A percentile compares a stretch with the other conserved stretches of the same genome.
Evolutionary conservation across 2,329 filamentous ascomycete genomes (phyloP).

Genomic region (Ophiostoma quercus): DNA sequence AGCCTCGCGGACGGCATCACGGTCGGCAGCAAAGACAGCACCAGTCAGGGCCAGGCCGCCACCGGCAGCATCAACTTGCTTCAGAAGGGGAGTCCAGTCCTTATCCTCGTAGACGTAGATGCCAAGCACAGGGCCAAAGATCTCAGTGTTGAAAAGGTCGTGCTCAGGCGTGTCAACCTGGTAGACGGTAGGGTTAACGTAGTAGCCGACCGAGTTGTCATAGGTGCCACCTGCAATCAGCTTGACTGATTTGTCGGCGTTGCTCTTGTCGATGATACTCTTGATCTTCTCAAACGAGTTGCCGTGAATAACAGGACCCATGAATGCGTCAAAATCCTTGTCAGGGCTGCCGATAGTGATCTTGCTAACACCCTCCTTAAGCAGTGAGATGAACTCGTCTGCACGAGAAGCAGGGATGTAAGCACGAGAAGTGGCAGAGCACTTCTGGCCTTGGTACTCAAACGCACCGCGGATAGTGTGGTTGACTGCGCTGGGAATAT

Average conservation of each 20-base stretch:
- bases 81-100: conserved; percentile 63
- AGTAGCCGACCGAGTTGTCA: conserved; percentile 41
- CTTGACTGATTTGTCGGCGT: conserved; percentile 40
- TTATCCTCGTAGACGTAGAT: conserved; percentile 45
- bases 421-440: conserved; percentile 46
- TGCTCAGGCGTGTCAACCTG: conserved; percentile 39
- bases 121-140: conserved; percentile 46
- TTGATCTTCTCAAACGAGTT: conserved; percentile 43
- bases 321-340: conserved; percentile 36
- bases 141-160: conserved; percentile 42
- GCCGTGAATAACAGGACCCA: conserved; percentile 47
- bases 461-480: conserved; percentile 47
- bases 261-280: conserved; percentile 42
- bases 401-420: conserved; percentile 49
- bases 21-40: conserved; percentile 46
- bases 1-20: conserved; percentile 44
- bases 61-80: conserved; percentile 65
- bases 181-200: conserved; percentile 45
- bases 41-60: conserved; percentile 56
- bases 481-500: conserved; percentile 42
- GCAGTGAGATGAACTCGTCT: conserved; percentile 37
- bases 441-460: conserved; percentile 50
- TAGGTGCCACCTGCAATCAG: conserved; percentile 44
- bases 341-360: conserved; percentile 33
- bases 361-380: conserved; percentile 36